A percentile compares a stretch with the other conserved stretches of the same genome.
Conservation (phyloP, 2,329 filamentous ascomycete species). For the Hortaea sp. region DNA sequence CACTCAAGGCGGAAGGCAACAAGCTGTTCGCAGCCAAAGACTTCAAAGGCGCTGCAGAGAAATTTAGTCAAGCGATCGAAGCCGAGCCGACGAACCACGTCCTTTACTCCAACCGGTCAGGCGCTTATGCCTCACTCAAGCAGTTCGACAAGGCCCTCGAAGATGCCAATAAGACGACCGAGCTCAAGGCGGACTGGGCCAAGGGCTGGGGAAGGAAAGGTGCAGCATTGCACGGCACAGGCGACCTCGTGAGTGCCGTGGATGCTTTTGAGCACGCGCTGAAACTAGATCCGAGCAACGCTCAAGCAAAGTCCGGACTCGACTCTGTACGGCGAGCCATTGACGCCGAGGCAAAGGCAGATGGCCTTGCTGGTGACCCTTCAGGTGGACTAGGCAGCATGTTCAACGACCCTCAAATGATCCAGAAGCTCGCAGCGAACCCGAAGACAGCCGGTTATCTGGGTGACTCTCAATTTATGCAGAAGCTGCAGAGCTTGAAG, state of each 20-base stretch:
- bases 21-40: constrained; percentile 97
- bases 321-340: constrained; percentile 81
- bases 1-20: constrained; percentile 92
- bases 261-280: constrained; percentile 93
- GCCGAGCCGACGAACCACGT: constrained; percentile 87
- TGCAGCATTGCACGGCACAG: constrained; percentile 75
- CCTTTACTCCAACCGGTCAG: constrained; percentile 94
- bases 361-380: constrained; percentile 52
- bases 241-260: constrained; percentile 72
- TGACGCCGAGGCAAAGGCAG: constrained; percentile 59
- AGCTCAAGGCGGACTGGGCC: constrained; percentile 95
- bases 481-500: constrained; percentile 72
- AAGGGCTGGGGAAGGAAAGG: constrained; percentile 95
- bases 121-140: constrained; percentile 74
- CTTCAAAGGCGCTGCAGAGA: constrained; percentile 85
- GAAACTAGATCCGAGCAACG: constrained; percentile 83
- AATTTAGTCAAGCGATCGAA: constrained; percentile 88
- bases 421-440: constrained; percentile 84
- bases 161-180: constrained; percentile 86
- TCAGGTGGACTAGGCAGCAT: constrained; percentile 73
- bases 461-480: constrained; percentile 78
- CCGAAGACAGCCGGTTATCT: constrained; percentile 82
- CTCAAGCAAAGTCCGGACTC: constrained; percentile 82
- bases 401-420: constrained; percentile 85
- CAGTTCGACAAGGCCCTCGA: constrained; percentile 75